A percentile compares a stretch with the other conserved stretches of the same genome.
These are phyloP conservation scores for Cotoneaster glaucophyllus DNA, from an alignment of 306 rosid genomes.

Conservation along the genomic window DNA sequence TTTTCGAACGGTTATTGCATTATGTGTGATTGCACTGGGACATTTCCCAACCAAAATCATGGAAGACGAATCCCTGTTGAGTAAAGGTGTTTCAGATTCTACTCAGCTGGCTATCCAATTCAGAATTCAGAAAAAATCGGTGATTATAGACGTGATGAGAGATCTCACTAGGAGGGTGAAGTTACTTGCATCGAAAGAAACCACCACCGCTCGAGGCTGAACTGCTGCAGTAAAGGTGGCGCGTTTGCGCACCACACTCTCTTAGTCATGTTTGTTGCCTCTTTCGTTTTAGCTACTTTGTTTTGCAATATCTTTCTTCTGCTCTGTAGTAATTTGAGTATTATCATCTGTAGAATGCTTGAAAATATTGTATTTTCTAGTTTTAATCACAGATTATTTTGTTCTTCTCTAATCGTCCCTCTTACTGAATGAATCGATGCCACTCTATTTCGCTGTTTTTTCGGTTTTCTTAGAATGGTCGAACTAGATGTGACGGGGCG, in stretches of 20 bases:
- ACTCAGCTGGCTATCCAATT: conserved; percentile 65
- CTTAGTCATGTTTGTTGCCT: background rate
- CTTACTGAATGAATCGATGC: background rate
- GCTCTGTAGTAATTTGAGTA: background rate
- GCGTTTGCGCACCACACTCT: background rate
- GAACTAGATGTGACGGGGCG: background rate
- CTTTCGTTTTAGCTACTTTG: background rate
- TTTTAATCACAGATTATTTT: background rate
- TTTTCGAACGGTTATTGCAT: conserved; percentile 61
- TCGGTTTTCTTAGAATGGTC: background rate
- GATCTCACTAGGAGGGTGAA: conserved; percentile 73
- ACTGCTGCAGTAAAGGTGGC: background rate
- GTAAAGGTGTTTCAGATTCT: conserved; percentile 48
- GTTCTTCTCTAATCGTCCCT: background rate
- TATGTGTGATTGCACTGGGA: conserved; percentile 79
- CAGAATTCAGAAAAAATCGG: conserved; percentile 78
- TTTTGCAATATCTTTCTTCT: background rate
- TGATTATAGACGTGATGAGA: conserved; percentile 67
- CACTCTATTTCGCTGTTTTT: background rate
- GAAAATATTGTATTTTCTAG: background rate
- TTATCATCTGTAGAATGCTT: background rate
- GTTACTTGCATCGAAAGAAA: conserved; percentile 51
- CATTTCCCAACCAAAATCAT: conserved; percentile 88
- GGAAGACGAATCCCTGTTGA: conserved; percentile 74
- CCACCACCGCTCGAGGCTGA: conserved; percentile 36